Evolutionary conservation across 1,284 basidiomycete species (phyloP).

Genomic region (Singerocomus rubriflavus): DNA sequence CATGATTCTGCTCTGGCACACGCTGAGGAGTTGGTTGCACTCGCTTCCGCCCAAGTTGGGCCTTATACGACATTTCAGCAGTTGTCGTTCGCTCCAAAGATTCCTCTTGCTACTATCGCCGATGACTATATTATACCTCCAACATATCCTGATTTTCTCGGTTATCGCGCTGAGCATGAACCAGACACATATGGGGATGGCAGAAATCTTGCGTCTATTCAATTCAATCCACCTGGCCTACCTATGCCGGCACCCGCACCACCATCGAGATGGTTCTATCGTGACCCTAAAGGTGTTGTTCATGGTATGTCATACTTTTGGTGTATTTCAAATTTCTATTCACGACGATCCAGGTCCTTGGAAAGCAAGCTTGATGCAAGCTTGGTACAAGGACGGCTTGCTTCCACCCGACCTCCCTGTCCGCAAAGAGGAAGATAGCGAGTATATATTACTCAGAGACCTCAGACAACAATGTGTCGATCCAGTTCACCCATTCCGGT

Average conservation of each 20-base stretch:
- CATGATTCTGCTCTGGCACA: slow-evolving; percentile 35
- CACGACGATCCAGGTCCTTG: slow-evolving; percentile 59
- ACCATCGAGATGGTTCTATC: slow-evolving; percentile 74
- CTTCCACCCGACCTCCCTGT: slow-evolving; percentile 77
- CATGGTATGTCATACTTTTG: slow-evolving; percentile 53
- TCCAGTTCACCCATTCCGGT: slow-evolving; percentile 71
- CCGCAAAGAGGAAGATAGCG: slow-evolving; percentile 66
- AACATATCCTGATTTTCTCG: slow-evolving; percentile 74
- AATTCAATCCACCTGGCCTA: slow-evolving; percentile 74
- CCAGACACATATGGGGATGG: slow-evolving; percentile 44
- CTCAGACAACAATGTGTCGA: slow-evolving; percentile 71
- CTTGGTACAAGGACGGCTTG: slow-evolving; percentile 79
- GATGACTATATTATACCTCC: slow-evolving; percentile 88
- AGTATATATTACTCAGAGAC: slow-evolving; percentile 67
- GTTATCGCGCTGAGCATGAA: slow-evolving; percentile 63
- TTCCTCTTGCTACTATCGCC: slow-evolving; percentile 80
- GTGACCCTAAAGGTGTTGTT: slow-evolving; percentile 72
- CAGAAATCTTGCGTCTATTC: slow-evolving; percentile 54
- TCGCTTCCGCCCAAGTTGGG: slow-evolving; percentile 67
- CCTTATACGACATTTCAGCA: slow-evolving; percentile 89
- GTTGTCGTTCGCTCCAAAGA: slow-evolving; percentile 74
- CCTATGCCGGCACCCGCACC: slow-evolving; percentile 63
- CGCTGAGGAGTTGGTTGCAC: slow-evolving; percentile 66
- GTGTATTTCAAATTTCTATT: slow-evolving; percentile 1
- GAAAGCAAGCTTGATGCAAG: slow-evolving; percentile 81